These are phyloP conservation scores for Globisporangium echinulatum DNA, from an alignment of 352 stramenopile genomes.

Conservation along the genomic window DNA sequence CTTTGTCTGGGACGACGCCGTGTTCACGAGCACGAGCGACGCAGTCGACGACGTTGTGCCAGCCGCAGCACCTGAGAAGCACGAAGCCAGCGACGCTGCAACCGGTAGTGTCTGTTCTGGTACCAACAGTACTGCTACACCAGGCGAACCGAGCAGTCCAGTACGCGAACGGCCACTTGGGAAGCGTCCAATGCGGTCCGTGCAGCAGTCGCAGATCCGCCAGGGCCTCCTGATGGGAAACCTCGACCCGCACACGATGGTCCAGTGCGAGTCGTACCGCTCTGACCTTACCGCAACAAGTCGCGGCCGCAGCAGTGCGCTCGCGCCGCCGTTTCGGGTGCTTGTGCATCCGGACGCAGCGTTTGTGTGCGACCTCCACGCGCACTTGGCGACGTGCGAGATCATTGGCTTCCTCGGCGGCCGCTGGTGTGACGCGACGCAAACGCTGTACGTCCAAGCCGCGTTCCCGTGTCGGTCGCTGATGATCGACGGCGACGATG, in stretches of 20 bases:
- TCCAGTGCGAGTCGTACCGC: slow-evolving; percentile 70
- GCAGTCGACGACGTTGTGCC: neutral
- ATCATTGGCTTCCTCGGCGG: slow-evolving; percentile 94
- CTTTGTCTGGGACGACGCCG: slow-evolving; percentile 58
- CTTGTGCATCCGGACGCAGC: slow-evolving; percentile 84
- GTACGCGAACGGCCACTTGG: slow-evolving; percentile 19
- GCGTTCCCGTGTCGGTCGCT: slow-evolving; percentile 91
- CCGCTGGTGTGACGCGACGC: slow-evolving; percentile 73
- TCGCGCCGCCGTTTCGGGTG: slow-evolving; percentile 83
- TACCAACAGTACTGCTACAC: neutral
- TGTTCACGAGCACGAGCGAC: slow-evolving; percentile 42
- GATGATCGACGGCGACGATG: slow-evolving; percentile 84
- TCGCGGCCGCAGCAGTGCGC: slow-evolving; percentile 31
- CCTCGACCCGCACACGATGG: slow-evolving; percentile 82
- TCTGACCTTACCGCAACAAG: slow-evolving; percentile 8
- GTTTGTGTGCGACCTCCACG: slow-evolving; percentile 91
- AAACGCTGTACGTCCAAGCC: slow-evolving; percentile 89
- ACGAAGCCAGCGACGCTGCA: neutral
- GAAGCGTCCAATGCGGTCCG: slow-evolving; percentile 58
- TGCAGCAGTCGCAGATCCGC: slow-evolving; percentile 75
- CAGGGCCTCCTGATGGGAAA: slow-evolving; percentile 68
- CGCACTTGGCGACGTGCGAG: slow-evolving; percentile 90
- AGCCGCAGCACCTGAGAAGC: neutral
- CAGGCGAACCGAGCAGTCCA: slow-evolving; percentile 2
- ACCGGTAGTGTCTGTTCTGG: too few species aligned